Base-by-base conservation (phyloP, 2,329 filamentous ascomycete species). In the Fusarium sp. region DNA sequence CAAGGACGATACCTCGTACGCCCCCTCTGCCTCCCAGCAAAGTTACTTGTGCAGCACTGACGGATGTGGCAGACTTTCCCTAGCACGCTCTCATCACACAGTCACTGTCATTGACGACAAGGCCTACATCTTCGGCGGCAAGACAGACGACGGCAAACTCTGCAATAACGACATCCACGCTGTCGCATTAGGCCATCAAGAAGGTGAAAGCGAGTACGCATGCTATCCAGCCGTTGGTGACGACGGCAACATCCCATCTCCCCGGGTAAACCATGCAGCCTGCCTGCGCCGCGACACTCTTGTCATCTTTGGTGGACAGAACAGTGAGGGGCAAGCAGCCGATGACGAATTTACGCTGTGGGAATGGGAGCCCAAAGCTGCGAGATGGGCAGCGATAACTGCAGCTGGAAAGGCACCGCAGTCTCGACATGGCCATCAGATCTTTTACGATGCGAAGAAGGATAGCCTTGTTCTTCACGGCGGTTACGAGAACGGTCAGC, bases 71-170 rank as follows among this genome's bases (percentile, higher is more conserved):
- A 71, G 68, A 0, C 47, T 71, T 0, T 58, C 56, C 1, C 22
- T 71, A 4, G 68, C 68, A 13, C 66, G 68, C 2, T 71, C 65
- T 7, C 62, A 61, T 3, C 68, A 71, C 7, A 65, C 52, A 2
- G 43, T 71, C 22, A 65, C 56, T 13, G 68, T 70, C 23, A 65
- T 71, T 17, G 37, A 44, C 10, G 47, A 25, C 7, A 71, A 48
- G 4, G 68, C 55, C 0, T 71, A 71, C 41, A 71, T 71, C 15
- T 71, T 71, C 10, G 68, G 68, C 14, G 68, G 68, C 5, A 63
- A 71, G 33, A 65, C 30, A 19, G 39, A 55, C 7, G 62, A 62
- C 6, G 65, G 65, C 2, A 27, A 51, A 4, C 37, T 71, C 0
- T 71, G 68, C 22, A 55, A 56, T 19, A 71, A 69, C 13, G 68